Percentiles rank a stretch among this genome's conserved stretches.
phyloP scores from a whole-genome alignment of 495 filamentous ascomycete species.

The Annulohypoxylon stygium region DNA sequence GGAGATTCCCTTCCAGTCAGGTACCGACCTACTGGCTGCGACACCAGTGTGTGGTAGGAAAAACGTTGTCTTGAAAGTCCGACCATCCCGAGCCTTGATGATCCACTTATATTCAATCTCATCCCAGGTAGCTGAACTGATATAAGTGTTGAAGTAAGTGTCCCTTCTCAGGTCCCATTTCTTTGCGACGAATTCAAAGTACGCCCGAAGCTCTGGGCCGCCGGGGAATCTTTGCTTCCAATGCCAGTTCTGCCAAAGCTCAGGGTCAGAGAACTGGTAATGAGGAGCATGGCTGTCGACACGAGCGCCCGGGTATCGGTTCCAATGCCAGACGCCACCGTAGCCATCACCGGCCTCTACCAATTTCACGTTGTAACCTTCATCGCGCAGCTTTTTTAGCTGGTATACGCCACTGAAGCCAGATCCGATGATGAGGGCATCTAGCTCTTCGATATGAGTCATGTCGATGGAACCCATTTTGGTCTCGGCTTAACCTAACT shows the following conservation, averaged over 20 bases:
- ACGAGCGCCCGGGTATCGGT: slow-evolving; percentile 65
- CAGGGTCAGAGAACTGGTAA: slow-evolving; percentile 66
- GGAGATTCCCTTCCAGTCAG: slow-evolving; percentile 65
- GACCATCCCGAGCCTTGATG: slow-evolving; percentile 62
- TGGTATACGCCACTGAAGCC: slow-evolving; percentile 60
- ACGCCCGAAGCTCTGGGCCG: slow-evolving; percentile 63
- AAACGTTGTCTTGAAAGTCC: slow-evolving; percentile 58
- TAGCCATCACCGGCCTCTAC: slow-evolving; percentile 63
- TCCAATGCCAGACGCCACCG: slow-evolving; percentile 69
- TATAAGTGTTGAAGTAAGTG: slow-evolving; percentile 61
- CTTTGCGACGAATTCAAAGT: slow-evolving; percentile 69
- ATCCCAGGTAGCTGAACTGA: slow-evolving; percentile 64
- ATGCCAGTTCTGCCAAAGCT: slow-evolving; percentile 67
- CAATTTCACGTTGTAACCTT: slow-evolving; percentile 54
- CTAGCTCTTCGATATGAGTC: slow-evolving; percentile 54
- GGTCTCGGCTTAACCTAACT: not conserved
- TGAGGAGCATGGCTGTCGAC: slow-evolving; percentile 65
- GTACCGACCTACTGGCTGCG: slow-evolving; percentile 54
- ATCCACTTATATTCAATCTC: slow-evolving; percentile 57
- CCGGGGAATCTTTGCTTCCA: slow-evolving; percentile 67
- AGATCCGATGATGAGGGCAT: slow-evolving; percentile 66
- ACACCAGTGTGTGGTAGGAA: slow-evolving; percentile 64
- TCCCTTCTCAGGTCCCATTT: slow-evolving; percentile 65
- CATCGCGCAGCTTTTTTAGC: slow-evolving; percentile 51
- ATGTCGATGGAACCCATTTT: slow-evolving; percentile 34